These are phyloP conservation scores for Pavlovales sp. DNA, from an alignment of 208 protist species.

Conservation along the genomic window DNA sequence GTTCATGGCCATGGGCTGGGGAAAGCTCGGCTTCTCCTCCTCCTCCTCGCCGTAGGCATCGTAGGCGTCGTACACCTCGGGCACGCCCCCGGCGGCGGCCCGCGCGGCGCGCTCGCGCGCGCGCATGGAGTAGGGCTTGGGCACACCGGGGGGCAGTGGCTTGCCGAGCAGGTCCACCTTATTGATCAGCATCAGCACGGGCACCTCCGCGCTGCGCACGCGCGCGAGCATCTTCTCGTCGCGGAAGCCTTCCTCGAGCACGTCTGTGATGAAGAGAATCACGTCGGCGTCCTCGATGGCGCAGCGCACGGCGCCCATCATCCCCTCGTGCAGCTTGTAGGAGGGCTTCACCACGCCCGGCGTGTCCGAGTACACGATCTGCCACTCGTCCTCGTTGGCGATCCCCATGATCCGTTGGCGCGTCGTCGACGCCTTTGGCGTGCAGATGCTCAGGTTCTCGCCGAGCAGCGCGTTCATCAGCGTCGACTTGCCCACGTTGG, in stretches of 20 bases:
- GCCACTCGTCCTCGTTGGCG: slow-evolving; percentile 5
- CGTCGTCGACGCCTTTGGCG: slow-evolving; percentile 31
- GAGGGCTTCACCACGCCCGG: neutral
- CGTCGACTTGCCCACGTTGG: slow-evolving; percentile 32
- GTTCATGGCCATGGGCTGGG: neutral
- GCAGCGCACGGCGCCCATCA: slow-evolving; percentile 23
- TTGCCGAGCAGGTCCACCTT: neutral
- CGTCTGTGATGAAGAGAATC: neutral
- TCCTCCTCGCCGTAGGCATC: neutral
- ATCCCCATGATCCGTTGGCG: slow-evolving; percentile 29
- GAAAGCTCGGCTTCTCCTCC: neutral
- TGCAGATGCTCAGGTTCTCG: slow-evolving; percentile 12
- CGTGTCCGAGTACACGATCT: slow-evolving; percentile 38
- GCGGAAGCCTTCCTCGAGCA: neutral
- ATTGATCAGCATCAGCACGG: neutral
- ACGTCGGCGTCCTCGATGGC: slow-evolving; percentile 23
- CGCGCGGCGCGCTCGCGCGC: no score
- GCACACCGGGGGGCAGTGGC: no score
- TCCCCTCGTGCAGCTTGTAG: slow-evolving; percentile 34
- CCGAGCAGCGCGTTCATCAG: slow-evolving; percentile 30
- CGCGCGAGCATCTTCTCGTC: slow-evolving; percentile 2
- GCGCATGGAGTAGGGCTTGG: no score
- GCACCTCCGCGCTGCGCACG: neutral
- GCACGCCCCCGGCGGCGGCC: no score
- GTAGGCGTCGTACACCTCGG: no score